Evolutionary conservation across 1,284 basidiomycete genomes (phyloP).

Genomic region (Grifola frondosa): DNA sequence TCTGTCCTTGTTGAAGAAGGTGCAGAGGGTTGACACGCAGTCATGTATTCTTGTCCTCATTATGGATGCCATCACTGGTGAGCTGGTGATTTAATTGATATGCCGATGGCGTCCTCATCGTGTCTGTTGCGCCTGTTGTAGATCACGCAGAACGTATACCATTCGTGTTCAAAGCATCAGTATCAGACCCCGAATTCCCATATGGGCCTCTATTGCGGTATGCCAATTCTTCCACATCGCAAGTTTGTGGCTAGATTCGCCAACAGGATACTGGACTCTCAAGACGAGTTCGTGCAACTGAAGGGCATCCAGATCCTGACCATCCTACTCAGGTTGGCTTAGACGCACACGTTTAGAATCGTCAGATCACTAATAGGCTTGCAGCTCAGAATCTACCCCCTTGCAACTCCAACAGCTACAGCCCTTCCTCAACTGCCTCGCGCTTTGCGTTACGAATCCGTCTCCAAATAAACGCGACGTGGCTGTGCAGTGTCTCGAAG

Average conservation of each 20-base stretch:
- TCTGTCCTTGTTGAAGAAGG: conserved; percentile 88
- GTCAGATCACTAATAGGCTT: not conserved
- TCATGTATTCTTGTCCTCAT: conserved; percentile 92
- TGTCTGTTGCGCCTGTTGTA: conserved; percentile 27
- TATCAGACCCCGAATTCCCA: conserved; percentile 76
- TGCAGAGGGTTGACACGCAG: conserved; percentile 91
- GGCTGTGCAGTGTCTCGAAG: conserved; percentile 87
- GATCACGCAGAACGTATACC: conserved; percentile 80
- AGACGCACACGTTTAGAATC: not conserved
- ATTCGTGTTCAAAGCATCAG: conserved; percentile 62
- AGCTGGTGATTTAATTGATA: not conserved
- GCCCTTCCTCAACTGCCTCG: conserved; percentile 67
- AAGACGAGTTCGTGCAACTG: conserved; percentile 92
- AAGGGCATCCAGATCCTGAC: conserved; percentile 89
- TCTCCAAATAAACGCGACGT: conserved; percentile 81
- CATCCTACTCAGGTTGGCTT: conserved; percentile 70
- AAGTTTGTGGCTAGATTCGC: conserved; percentile 10
- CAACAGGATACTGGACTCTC: conserved; percentile 74
- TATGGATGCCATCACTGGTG: conserved; percentile 85
- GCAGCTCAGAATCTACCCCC: conserved; percentile 54
- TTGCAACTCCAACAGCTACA: conserved; percentile 59
- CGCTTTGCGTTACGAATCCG: conserved; percentile 61
- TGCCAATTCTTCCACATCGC: conserved; percentile 12
- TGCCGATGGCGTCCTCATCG: not conserved
- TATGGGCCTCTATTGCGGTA: conserved; percentile 85